Percentiles rank a stretch among this genome's conserved stretches.
These are phyloP conservation scores for Trichoderma guizhouense DNA, from an alignment of 2,329 filamentous ascomycete species.

Conservation along the genomic window DNA sequence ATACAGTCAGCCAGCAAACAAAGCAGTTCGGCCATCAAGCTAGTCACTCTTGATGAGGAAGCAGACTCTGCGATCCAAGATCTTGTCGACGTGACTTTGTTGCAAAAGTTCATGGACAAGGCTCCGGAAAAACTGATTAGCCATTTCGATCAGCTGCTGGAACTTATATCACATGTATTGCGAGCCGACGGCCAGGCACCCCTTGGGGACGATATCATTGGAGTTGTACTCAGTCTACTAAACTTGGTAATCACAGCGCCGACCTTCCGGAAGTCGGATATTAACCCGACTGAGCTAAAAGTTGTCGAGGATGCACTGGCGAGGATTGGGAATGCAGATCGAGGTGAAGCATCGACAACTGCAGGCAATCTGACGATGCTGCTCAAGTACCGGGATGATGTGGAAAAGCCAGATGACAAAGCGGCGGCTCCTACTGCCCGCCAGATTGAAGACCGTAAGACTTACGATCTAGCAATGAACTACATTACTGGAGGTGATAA, in stretches of 20 bases:
- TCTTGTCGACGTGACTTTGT: slow-evolving; percentile 57
- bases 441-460: slow-evolving; percentile 58
- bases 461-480: slow-evolving; percentile 59
- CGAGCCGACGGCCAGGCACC: slow-evolving; percentile 40
- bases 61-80: slow-evolving; percentile 42
- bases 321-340: slow-evolving; percentile 37
- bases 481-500: slow-evolving; percentile 61
- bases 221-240: slow-evolving; percentile 57
- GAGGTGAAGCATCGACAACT: slow-evolving; percentile 47
- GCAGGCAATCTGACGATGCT: slow-evolving; percentile 55
- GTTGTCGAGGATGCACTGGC: slow-evolving; percentile 50
- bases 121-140: slow-evolving; percentile 62
- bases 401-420: slow-evolving; percentile 44
- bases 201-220: slow-evolving; percentile 46
- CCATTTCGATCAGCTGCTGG: slow-evolving; percentile 61
- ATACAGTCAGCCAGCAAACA: slow-evolving; percentile 37
- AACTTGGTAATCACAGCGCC: slow-evolving; percentile 59
- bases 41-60: slow-evolving; percentile 31
- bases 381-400: slow-evolving; percentile 52
- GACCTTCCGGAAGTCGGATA: slow-evolving; percentile 49
- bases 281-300: slow-evolving; percentile 40
- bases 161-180: slow-evolving; percentile 61
- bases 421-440: slow-evolving; percentile 41
- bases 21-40: slow-evolving; percentile 27
- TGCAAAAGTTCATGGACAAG: slow-evolving; percentile 63